Base-by-base conservation (phyloP, 768 basidiomycete genomes). In the Boletus tomentosulus region DNA sequence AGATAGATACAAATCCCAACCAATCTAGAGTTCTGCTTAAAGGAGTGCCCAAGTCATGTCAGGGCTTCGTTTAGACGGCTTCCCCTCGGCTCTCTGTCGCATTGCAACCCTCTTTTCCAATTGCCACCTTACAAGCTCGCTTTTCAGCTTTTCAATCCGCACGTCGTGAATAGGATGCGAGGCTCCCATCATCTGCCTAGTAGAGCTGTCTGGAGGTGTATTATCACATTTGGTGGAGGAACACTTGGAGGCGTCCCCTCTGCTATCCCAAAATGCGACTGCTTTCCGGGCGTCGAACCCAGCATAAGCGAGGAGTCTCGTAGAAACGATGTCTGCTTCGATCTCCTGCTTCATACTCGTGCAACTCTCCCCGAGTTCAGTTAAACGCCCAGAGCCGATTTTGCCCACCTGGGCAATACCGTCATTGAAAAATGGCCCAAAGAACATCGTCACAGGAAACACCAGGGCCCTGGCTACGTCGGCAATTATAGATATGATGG, bases 371-470 rank as follows among this genome's bases (percentile, higher is more conserved):
- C 83, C 83, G 3, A 87, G 71, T 67, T 84, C 87, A 46, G 77
- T 74, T 37, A 95, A 75, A 64, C 95, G 87, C 3, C 84, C 83
- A 11, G 86, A 84, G 3, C 89, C 86, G 1, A 88, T 78, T 65
- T 85, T 86, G 25, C 91, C 86, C 50, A 93, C 62, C 48, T 89
- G 83, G 0, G 86, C 91, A 25, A 98, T 80, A 3, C 92, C 94
- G 62, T 99, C 96, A 64, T 96, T 95, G 54, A 98, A 84, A 67
- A 98, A 97, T 1, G 96, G 96, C 0, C 96, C 95, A 52, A 98
- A 84, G 9, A 94, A 63, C 87, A 90, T 92, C 4, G 92, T 97
- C 46, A 94, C 63, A 0, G 94, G 94, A 70, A 94, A 98, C 13
- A 94, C 71, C 31, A 93, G 66, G 3, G 92, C 85, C 39, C 94